Base-by-base conservation (phyloP, 1,139 yeast species). In the Eremothecium cymbalariae region DNA sequence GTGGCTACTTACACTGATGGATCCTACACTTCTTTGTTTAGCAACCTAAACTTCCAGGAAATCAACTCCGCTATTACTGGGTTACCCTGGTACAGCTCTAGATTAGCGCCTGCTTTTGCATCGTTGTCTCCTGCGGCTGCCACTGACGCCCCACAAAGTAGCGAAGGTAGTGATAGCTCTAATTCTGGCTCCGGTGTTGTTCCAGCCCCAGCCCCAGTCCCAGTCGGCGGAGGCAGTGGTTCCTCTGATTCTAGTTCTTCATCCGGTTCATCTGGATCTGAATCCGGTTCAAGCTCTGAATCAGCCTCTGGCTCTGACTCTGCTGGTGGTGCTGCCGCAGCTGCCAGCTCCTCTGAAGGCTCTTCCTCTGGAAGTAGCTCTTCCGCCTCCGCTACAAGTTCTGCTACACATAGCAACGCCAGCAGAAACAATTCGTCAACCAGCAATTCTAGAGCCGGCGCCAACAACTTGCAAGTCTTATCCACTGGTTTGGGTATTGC, bases 71-170 rank as follows among this genome's bases (percentile, higher is more conserved):
- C 62, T 39, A 63, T 59, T 16, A 56, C 66, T 22, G 57, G 50
- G 23, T 51, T 65, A 35, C 68, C 69, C 47, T 65, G 70, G 70
- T 65, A 64, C 49, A 55, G 64, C 6, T 42, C 60, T 24, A 62
- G 69, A 58, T 37, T 58, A 24, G 47, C 37, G 8, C 48, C 54
- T 13, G 43, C 44, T 30, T 43, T 62, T 25, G 54, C 44, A 21
- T 52, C 55, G 19, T 50, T 48, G 28, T 21, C 37, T 17, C 12
- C 42, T 7, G 36, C 37, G 4, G 17, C 42, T n/a, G 21, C 48
- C n/a, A 41, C 43, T 12, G 18, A 44, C 13, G 35, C 45, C 11
- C 33, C 55, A 8, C 38, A 49, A 15, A n/a, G n/a, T n/a, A n/a
- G n/a, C n/a, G n/a, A n/a, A n/a, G n/a, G n/a, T n/a, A n/a, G n/a